Base-by-base conservation (phyloP, 495 filamentous ascomycete species). In the Xanthoparmelia taractica region DNA sequence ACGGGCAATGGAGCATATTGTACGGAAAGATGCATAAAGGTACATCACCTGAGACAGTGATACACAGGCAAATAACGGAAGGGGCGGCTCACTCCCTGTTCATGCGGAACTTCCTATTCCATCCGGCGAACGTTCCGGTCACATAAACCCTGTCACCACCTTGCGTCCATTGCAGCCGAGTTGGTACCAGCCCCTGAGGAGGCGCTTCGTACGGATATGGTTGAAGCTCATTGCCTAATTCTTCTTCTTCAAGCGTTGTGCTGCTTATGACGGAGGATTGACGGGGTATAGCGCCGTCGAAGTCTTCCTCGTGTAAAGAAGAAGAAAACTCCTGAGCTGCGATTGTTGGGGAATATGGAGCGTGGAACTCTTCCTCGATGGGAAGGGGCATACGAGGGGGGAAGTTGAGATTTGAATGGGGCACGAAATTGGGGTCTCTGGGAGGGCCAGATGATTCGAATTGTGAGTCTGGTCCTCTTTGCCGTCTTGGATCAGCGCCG, bases 101-200 rank as follows among this genome's bases (percentile, higher is more conserved):
- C 71, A 98, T 76, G 58, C 86, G 84, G 67, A 87, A 92, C 73
- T 97, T 97, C 74, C 89, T 86, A 72, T 91, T 89, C 94, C 94
- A 98, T 69, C 89, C 86, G 61, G 92, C 92, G 70, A 97, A 96
- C 25, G 95, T 97, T 65, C 94, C 94, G 1, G 95, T 97, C 43
- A 98, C 90, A 73, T 95, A 97, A 62, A 97, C 85, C 76, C 90
- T 94, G 60, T 95, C 83, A 38, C 88, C 88, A 41, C 82, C 82
- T 33, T 85, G 80, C 58, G 78, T 80, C 94, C 93, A 98, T 74
- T 91, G 86, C 43, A 98, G 83, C 38, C 81, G 71, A 17, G 90
- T 96, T 11, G 92, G 90, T 45, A 97, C 87, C 23, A 83, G 86
- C 5, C 81, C 80, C 25, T 78, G 80, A 20, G 38, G 61, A 4